Conservation (phyloP, 768 basidiomycete genomes). For the Gloeopeniophorella convolvens region DNA sequence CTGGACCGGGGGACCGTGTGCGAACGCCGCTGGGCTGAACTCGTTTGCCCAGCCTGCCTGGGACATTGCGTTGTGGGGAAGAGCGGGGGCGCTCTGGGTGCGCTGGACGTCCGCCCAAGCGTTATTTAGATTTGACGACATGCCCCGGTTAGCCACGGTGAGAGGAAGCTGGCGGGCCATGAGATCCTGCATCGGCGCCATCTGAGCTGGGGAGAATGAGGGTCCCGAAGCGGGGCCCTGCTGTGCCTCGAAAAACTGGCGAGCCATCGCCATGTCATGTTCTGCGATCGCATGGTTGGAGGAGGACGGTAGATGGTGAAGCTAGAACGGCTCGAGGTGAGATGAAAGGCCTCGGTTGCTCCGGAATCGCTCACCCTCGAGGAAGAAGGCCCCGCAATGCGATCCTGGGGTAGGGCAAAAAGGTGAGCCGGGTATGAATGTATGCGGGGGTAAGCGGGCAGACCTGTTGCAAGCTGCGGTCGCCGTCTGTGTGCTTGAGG, state of each 20-base stretch:
- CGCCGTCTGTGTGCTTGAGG: conserved; percentile 83
- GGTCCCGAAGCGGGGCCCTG: conserved; percentile 30
- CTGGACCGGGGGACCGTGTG: not conserved
- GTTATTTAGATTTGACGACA: conserved; percentile 3
- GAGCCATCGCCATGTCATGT: conserved; percentile 67
- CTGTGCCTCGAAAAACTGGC: conserved; percentile 66
- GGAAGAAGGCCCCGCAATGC: conserved; percentile 65
- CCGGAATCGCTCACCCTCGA: conserved; percentile 43
- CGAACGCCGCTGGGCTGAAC: conserved; percentile 9
- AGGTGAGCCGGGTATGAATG: not conserved
- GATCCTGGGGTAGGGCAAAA: conserved; percentile 44
- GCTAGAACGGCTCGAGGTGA: conserved; percentile 33
- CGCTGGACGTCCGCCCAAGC: conserved; percentile 16
- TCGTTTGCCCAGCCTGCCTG: conserved; percentile 22
- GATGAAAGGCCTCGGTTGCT: not conserved
- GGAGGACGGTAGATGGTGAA: conserved; percentile 70
- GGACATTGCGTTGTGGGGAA: not conserved
- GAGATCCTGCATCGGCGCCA: conserved; percentile 30
- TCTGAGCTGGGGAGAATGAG: conserved; percentile 32
- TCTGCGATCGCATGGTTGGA: conserved; percentile 43
- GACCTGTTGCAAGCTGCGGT: conserved; percentile 84
- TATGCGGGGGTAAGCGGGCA: conserved; percentile 19
- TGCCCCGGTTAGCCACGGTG: conserved; percentile 24
- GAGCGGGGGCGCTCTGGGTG: not conserved
- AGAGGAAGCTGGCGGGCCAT: conserved; percentile 23